Base-by-base conservation (phyloP, 2,329 filamentous ascomycete species). In the Xylariaceae sp. region DNA sequence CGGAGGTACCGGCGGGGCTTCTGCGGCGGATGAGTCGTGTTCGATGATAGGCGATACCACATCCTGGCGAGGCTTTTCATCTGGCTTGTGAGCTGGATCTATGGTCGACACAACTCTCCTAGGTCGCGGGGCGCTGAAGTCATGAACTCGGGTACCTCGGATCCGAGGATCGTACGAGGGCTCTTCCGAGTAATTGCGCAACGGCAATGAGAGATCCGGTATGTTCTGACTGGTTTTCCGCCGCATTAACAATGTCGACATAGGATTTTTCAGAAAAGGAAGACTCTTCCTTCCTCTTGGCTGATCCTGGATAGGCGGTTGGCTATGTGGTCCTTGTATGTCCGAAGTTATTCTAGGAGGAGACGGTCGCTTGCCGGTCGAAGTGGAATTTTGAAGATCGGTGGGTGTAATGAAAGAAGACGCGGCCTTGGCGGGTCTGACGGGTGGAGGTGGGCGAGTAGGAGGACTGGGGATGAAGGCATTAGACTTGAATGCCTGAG, bases 111-210 rank as follows among this genome's bases (percentile, higher is more conserved):
- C 60, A 23, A 74, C 70, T 44, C 71, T 78, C 57, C 75, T 79
- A 20, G 77, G 78, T 48, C 84, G 75, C 1, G 85, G 85, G 0
- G 82, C 84, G 65, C 84, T 88, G 64, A 87, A 89, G 69, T 86
- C 86, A 67, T 89, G 87, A 48, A 88, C 80, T 45, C 79, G 77
- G 7, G 82, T 89, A 47, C 83, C 87, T 65, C 79, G 80, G 60
- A 89, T 89, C 9, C 84, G 79, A 18, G 85, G 85, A 63, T 88
- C 85, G 63, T 87, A 86, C 19, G 73, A 70, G 4, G 78, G 77
- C 62, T 81, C 79, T 14, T 78, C 76, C 0, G 70, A 63, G 7
- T 70, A 68, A 20, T 73, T 71, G 44, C 73, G 63, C 23, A 79
- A 63, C 0, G 79, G 75, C 20, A 79, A 64, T 1, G 77, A 66